A percentile compares a stretch with the other conserved stretches of the same genome.
Conservation (phyloP, 2,329 filamentous ascomycete species). For the Teratosphaeria nubilosa region DNA sequence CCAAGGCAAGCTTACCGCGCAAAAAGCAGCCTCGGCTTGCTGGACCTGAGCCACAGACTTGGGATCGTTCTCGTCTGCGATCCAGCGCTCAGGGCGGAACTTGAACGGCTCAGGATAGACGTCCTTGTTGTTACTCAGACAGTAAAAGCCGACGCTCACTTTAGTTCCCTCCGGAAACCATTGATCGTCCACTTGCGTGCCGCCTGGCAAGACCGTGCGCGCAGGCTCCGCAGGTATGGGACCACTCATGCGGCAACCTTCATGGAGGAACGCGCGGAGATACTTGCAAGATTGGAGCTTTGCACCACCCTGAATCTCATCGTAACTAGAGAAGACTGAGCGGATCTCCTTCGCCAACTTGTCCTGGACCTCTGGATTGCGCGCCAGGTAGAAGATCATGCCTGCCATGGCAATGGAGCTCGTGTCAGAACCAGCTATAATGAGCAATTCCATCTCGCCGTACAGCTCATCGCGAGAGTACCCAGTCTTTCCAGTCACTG, state of each 20-base stretch:
- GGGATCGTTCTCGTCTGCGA: conserved; percentile 9
- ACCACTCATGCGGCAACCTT: conserved; percentile 38
- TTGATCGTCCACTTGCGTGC: conserved; percentile 22
- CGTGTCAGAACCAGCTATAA: conserved; percentile 26
- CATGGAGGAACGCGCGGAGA: conserved; percentile 38
- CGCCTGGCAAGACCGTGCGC: conserved; percentile 25
- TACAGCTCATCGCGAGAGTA: conserved; percentile 19
- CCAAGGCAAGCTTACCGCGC: conserved; percentile 34
- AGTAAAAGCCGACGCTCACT: conserved; percentile 26
- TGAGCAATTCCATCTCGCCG: conserved; percentile 21
- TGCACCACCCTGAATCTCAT: conserved; percentile 34
- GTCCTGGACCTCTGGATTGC: conserved; percentile 19
- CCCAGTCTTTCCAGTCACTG: conserved; percentile 19
- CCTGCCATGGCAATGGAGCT: conserved; percentile 22
- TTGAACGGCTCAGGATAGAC: conserved; percentile 20
- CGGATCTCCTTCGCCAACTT: conserved; percentile 21
- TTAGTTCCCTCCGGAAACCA: conserved; percentile 26
- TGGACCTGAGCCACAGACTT: conserved; percentile 1
- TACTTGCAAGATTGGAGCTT: conserved; percentile 30
- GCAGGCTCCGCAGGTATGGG: conserved; percentile 28
- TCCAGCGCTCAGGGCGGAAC: conserved; percentile 21
- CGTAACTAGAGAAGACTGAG: conserved; percentile 39
- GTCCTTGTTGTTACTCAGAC: conserved; percentile 26
- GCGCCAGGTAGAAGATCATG: conserved; percentile 27
- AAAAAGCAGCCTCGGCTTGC: conserved; percentile 56